Conservation (phyloP, 768 basidiomycete genomes). For the Leccinum olivaceopallidum region DNA sequence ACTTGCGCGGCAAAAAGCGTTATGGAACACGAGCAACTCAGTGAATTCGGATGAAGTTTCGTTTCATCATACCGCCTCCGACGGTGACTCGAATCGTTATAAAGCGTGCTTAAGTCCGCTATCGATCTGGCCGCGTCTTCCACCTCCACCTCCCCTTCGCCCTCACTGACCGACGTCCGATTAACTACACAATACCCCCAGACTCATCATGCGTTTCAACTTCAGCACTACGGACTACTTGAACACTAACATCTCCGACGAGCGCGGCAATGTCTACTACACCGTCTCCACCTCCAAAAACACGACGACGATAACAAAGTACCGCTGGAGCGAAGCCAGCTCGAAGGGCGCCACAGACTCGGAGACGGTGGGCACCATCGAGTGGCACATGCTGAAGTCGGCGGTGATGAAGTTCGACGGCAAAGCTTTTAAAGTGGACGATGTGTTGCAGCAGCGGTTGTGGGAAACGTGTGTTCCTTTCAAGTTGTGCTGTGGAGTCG, state of each 20-base stretch:
- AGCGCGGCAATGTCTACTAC: constrained; percentile 20
- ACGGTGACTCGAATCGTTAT: not conserved
- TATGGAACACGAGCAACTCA: no score
- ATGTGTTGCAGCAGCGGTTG: constrained; percentile 14
- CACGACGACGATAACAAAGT: constrained; percentile 29
- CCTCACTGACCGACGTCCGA: constrained; percentile 1
- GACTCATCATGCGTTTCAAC: constrained; percentile 20
- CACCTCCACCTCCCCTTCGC: not conserved
- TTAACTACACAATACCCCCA: not conserved
- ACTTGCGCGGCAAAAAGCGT: no score
- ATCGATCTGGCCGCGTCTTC: not conserved
- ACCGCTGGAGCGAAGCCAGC: constrained; percentile 15
- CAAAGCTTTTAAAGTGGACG: constrained; percentile 1
- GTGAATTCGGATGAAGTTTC: no score
- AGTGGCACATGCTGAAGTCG: constrained; percentile 20
- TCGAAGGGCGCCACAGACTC: constrained; percentile 1
- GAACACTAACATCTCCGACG: constrained; percentile 25
- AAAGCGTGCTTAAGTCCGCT: not conserved
- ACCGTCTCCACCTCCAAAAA: constrained; percentile 22
- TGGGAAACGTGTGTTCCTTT: constrained; percentile 21
- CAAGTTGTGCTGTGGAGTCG: not conserved
- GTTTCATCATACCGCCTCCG: not conserved
- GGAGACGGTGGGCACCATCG: constrained; percentile 27
- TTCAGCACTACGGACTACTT: constrained; percentile 21
- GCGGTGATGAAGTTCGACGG: constrained; percentile 20